A percentile compares a stretch with the other conserved stretches of the same genome.
Evolutionary conservation across 2,329 filamentous ascomycete genomes (phyloP).

Genomic region (Colletotrichum melonis): DNA sequence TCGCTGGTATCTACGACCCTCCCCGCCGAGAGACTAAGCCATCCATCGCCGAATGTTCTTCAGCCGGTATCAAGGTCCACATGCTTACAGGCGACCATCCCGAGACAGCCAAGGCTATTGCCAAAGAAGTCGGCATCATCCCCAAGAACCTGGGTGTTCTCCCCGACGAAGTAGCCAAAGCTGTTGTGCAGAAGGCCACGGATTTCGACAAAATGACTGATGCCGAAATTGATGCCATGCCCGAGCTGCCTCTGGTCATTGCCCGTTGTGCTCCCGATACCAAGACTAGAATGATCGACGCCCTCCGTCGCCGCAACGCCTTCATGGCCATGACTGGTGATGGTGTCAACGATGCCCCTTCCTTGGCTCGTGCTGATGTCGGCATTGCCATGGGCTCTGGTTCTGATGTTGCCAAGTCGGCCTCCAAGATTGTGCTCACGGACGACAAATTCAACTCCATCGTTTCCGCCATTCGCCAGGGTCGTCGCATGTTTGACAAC

Average conservation of each 20-base stretch:
- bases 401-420: slow-evolving; percentile 87
- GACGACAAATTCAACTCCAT: slow-evolving; percentile 93
- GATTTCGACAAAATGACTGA: slow-evolving; percentile 84
- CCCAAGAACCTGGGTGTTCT: slow-evolving; percentile 70
- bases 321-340: slow-evolving; percentile 92
- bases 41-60: slow-evolving; percentile 76
- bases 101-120: slow-evolving; percentile 82
- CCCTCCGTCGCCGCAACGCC: slow-evolving; percentile 78
- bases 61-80: slow-evolving; percentile 81
- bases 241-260: slow-evolving; percentile 82
- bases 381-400: slow-evolving; percentile 93
- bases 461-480: slow-evolving; percentile 84
- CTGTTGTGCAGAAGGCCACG: slow-evolving; percentile 79
- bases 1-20: slow-evolving; percentile 88
- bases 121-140: slow-evolving; percentile 82
- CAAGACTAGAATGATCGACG: slow-evolving; percentile 92
- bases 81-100: slow-evolving; percentile 89
- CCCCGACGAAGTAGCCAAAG: slow-evolving; percentile 70
- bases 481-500: slow-evolving; percentile 87
- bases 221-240: slow-evolving; percentile 79
- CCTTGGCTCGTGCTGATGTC: slow-evolving; percentile 83
- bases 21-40: slow-evolving; percentile 83
- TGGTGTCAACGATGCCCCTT: slow-evolving; percentile 88
- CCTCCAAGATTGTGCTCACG: slow-evolving; percentile 83
- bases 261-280: slow-evolving; percentile 87